phyloP scores from a whole-genome alignment of 306 rosid species.

The Prunus salicina region DNA sequence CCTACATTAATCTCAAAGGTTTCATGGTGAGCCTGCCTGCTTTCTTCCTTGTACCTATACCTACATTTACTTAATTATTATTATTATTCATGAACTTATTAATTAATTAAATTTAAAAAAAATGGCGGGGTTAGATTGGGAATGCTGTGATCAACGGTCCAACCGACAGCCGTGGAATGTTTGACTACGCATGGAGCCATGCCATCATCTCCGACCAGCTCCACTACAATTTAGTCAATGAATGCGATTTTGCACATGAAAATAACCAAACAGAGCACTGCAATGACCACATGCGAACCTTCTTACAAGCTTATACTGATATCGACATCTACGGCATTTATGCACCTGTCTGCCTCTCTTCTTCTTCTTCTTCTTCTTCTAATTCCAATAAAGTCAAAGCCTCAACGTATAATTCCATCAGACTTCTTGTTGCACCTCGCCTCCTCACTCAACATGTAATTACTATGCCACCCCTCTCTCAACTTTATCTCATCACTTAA shows the following conservation, averaged over 20 bases:
- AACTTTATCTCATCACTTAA: background rate
- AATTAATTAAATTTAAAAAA: no score
- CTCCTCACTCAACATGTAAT: conserved; percentile 50
- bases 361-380: background rate
- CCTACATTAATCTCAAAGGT: conserved; percentile 64
- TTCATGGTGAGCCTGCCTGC: conserved; percentile 44
- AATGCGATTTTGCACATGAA: conserved; percentile 16
- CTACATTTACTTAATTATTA: no score
- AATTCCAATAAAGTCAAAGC: background rate
- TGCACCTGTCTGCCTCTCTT: conserved; percentile 39
- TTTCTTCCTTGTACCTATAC: no score
- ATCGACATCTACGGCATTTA: conserved; percentile 58
- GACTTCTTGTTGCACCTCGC: conserved; percentile 38
- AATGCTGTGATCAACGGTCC: conserved; percentile 47
- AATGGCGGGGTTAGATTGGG: conserved; percentile 37
- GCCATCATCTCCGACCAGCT: conserved; percentile 52
- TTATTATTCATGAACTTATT: no score
- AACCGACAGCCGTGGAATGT: conserved; percentile 41
- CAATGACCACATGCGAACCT: background rate
- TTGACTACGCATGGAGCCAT: conserved; percentile 66
- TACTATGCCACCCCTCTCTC: background rate
- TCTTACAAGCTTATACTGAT: conserved; percentile 29
- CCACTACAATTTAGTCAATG: conserved; percentile 17
- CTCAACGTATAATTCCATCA: background rate
- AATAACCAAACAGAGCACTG: conserved; percentile 38